Conservation (phyloP, 768 basidiomycete species). For the Macrolepiota albuminosa region DNA sequence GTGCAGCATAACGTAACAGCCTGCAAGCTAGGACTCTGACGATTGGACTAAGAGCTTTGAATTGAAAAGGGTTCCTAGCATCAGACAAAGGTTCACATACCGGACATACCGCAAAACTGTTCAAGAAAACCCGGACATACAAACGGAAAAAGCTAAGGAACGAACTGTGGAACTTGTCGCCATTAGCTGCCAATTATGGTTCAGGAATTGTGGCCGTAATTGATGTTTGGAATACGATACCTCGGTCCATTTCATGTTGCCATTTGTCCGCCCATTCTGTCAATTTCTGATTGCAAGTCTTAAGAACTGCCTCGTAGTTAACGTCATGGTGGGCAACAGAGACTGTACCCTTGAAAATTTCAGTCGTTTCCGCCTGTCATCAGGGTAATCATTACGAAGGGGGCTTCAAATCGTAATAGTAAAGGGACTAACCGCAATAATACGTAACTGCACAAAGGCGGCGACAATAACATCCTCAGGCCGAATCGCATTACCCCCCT, state of each 20-base stretch:
- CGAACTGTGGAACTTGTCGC: conserved; percentile 71
- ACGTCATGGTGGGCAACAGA: conserved; percentile 51
- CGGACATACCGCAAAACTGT: conserved; percentile 68
- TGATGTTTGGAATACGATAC: conserved; percentile 24
- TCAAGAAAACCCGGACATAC: conserved; percentile 76
- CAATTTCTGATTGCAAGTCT: conserved; percentile 68
- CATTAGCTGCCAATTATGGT: conserved; percentile 46
- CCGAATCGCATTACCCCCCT: conserved; percentile 46
- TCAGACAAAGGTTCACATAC: conserved; percentile 28
- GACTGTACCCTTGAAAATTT: conserved; percentile 41
- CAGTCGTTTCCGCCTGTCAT: conserved; percentile 70
- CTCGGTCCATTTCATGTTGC: conserved; percentile 69
- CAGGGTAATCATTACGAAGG: conserved; percentile 2
- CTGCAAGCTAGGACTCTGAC: conserved; percentile 56
- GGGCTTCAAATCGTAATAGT: neutral
- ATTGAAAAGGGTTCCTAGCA: neutral
- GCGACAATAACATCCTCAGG: conserved; percentile 81
- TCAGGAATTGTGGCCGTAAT: neutral
- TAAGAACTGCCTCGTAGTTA: conserved; percentile 68
- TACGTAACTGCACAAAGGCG: conserved; percentile 72
- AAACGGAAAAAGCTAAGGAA: conserved; percentile 74
- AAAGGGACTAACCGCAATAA: conserved; percentile 55
- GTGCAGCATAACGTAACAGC: conserved; percentile 70
- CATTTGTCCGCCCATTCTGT: conserved; percentile 70
- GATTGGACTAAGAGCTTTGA: conserved; percentile 39